Percentiles rank a stretch among this genome's conserved stretches.
These are phyloP conservation scores for Paecilomyces formosus DNA, from an alignment of 2,329 filamentous ascomycete genomes.

Conservation along the genomic window DNA sequence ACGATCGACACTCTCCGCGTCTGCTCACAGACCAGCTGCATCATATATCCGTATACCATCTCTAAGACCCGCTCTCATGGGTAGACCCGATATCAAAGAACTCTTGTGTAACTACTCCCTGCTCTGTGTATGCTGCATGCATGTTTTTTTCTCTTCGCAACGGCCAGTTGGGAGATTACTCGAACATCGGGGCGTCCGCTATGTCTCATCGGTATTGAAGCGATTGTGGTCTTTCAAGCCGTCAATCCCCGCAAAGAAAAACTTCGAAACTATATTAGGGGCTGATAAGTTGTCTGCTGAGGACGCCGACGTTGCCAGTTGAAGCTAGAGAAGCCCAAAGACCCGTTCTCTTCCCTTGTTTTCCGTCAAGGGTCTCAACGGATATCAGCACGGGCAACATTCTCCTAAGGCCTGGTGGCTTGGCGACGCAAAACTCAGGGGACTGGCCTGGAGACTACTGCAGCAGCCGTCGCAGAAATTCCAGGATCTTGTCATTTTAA, in stretches of 20 bases:
- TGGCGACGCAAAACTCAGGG: background rate
- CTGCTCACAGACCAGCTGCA: background rate
- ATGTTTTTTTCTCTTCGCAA: background rate
- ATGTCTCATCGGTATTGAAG: background rate
- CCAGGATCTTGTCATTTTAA: background rate
- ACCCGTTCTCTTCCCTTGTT: background rate
- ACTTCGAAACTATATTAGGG: background rate
- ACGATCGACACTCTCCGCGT: background rate
- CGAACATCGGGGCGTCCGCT: background rate
- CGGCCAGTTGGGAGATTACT: background rate
- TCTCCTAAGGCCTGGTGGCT: background rate
- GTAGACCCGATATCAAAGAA: background rate
- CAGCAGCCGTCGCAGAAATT: background rate
- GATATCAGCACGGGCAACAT: background rate
- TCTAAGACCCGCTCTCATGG: background rate
- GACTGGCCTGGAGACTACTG: background rate
- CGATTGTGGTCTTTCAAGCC: background rate
- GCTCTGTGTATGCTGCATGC: background rate
- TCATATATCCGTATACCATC: background rate
- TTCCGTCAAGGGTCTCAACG: background rate
- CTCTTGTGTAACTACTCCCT: background rate
- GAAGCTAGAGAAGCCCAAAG: background rate
- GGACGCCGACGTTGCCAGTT: background rate
- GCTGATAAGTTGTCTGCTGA: background rate
- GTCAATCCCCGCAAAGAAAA: background rate